phyloP scores from a whole-genome alignment of 2,329 filamentous ascomycete species.

The Fusarium cicatricum region DNA sequence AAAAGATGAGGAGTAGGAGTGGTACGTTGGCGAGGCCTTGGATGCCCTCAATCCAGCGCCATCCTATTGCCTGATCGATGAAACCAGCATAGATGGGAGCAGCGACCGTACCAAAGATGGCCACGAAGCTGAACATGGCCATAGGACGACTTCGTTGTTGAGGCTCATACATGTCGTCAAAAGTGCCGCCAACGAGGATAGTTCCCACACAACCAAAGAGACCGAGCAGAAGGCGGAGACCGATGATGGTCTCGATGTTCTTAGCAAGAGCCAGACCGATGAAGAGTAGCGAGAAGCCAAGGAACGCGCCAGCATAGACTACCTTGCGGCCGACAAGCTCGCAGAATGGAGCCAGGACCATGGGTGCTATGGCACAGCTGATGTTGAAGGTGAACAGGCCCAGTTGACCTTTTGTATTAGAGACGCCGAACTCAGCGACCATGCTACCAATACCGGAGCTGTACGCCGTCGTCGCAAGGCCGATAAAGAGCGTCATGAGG shows the following conservation, averaged over 20 bases:
- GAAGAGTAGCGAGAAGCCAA: conserved; percentile 34
- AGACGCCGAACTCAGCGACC: conserved; percentile 23
- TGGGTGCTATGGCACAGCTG: conserved; percentile 33
- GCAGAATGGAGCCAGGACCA: conserved; percentile 32
- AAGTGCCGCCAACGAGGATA: conserved; percentile 35
- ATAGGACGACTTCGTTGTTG: conserved; percentile 34
- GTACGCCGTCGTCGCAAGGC: conserved; percentile 33
- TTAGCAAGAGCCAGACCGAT: conserved; percentile 31
- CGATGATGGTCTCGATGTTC: conserved; percentile 34
- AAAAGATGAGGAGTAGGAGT: conserved; percentile 27
- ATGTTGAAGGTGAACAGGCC: conserved; percentile 37
- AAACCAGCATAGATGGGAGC: conserved; percentile 35
- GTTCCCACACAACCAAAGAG: conserved; percentile 38
- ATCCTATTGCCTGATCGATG: conserved; percentile 32
- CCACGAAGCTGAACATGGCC: conserved; percentile 38
- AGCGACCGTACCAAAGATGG: conserved; percentile 35
- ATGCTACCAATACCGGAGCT: conserved; percentile 34
- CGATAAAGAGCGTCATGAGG: conserved; percentile 35
- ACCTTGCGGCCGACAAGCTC: conserved; percentile 34
- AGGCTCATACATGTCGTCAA: conserved; percentile 39
- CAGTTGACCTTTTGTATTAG: conserved; percentile 31
- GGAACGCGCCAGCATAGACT: conserved; percentile 29
- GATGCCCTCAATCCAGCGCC: conserved; percentile 38
- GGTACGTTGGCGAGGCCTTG: conserved; percentile 35
- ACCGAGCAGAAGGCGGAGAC: conserved; percentile 30